Conservation (phyloP, 2,329 filamentous ascomycete species). For the Epicoccum sorghinum region DNA sequence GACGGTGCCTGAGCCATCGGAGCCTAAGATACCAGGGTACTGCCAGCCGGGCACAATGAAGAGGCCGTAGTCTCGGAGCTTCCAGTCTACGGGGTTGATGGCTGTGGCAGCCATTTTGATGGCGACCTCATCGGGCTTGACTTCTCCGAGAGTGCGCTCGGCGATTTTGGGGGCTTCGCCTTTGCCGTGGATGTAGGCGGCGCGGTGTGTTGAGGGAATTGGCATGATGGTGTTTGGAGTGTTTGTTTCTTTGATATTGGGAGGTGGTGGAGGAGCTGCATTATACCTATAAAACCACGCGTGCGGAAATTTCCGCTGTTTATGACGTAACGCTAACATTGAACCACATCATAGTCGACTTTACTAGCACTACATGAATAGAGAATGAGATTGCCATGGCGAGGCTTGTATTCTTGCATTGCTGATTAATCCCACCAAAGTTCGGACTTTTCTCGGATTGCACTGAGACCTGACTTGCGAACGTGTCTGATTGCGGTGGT, state of each 20-base stretch:
- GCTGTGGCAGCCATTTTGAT: conserved; percentile 56
- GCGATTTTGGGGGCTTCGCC: conserved; percentile 14
- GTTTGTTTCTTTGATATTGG: not conserved
- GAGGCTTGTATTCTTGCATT: too few relatives aligned
- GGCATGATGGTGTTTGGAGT: not conserved
- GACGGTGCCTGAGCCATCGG: conserved; percentile 54
- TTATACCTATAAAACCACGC: not conserved
- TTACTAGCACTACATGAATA: too few relatives aligned
- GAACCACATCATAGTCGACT: too few relatives aligned
- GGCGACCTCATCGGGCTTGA: conserved; percentile 56
- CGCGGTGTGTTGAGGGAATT: conserved; percentile 2
- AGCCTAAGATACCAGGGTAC: conserved; percentile 53
- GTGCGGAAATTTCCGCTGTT: too few relatives aligned
- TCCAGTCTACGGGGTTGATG: conserved; percentile 56
- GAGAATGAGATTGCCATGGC: too few relatives aligned
- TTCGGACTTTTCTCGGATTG: too few relatives aligned
- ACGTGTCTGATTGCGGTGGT: too few relatives aligned
- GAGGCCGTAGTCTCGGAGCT: conserved; percentile 51
- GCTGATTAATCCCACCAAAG: too few relatives aligned
- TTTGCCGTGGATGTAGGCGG: conserved; percentile 1
- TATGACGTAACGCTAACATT: too few relatives aligned
- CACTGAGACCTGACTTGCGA: too few relatives aligned
- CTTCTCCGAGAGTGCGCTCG: conserved; percentile 51
- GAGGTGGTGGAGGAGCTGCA: not conserved
- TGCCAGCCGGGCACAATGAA: conserved; percentile 44